Base-by-base conservation (phyloP, 1,284 basidiomycete genomes). In the Moesziomyces aphidis region DNA sequence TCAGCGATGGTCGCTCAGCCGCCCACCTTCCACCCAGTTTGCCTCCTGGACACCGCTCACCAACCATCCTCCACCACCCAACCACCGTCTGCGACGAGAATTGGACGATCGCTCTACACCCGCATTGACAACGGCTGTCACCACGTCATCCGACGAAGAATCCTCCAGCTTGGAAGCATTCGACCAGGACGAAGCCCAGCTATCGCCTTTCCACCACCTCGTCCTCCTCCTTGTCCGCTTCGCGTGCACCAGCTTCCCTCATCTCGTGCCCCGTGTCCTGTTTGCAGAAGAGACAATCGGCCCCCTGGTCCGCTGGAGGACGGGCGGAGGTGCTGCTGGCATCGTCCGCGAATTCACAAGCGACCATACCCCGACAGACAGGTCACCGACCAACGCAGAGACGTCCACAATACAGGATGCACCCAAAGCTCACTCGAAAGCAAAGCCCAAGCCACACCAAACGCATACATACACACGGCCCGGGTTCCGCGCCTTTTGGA, bases 231-330 rank as follows among this genome's bases (percentile, higher is more conserved):
- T 82, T 39, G 72, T 74, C 23, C 50, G 76, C n/a, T 82, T 82
- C 54, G 78, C 79, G 5, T 84, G 77, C 62, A 58, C 57, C 39
- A 78, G 73, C 63, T 80, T 83, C 47, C 83, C 83, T 3, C 81
- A 77, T 48, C 71, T 83, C 8, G 57, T 83, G 2, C 82, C 83
- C 1, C 71, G 83, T 24, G 74, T 84, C 21, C 64, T 81, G 5
- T 78, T 84, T 39, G 78, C 82, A 21, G 73, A 81, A 46, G 79
- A 83, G 60, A 83, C 83, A n/a, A 81, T 79, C 31, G 79, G 76
- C 13, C 81, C 81, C 0, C 66, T 84, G 11, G 78, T 84, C 9
- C 66, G 77, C 31, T 84, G 83, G 83, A 67, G 80, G 44, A 82
- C 80, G 17, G 83, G 83, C 28, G 80, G 83, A 6, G 80, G 69